A percentile compares a stretch with the other conserved stretches of the same genome.
Evolutionary conservation across 495 filamentous ascomycete genomes (phyloP).

Genomic region (Penicillium cataractarum): DNA sequence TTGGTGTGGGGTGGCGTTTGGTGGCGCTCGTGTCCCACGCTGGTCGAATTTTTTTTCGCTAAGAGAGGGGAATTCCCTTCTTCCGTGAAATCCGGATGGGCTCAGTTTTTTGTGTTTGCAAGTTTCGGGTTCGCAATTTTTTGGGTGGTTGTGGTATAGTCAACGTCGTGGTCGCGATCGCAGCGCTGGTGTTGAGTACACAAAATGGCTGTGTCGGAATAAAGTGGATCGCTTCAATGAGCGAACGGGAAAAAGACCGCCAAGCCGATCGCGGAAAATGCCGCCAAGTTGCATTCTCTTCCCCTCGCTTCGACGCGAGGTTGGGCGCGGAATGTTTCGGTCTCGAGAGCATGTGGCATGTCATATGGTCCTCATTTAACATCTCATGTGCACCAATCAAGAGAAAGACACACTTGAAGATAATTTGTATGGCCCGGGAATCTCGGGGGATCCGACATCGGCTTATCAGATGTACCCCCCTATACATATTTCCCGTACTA

Average conservation of each 20-base stretch:
- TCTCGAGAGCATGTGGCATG: neutral
- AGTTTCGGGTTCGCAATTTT: too few species aligned
- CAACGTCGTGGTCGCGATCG: neutral
- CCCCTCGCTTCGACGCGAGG: neutral
- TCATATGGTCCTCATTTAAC: neutral
- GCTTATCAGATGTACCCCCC: neutral
- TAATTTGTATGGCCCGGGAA: too few species aligned
- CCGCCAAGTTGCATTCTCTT: neutral
- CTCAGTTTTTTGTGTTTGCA: neutral
- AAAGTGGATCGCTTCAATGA: neutral
- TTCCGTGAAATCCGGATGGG: neutral
- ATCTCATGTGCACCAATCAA: too few species aligned
- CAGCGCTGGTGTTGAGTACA: neutral
- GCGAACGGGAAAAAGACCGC: neutral
- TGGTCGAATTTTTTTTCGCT: neutral
- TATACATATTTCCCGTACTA: neutral
- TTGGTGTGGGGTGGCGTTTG: neutral
- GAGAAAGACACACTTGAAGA: too few species aligned
- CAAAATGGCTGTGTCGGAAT: neutral
- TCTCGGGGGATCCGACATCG: neutral
- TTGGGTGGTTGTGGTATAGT: neutral
- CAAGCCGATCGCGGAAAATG: neutral
- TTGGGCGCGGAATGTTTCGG: neutral
- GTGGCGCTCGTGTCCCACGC: conserved; percentile 7
- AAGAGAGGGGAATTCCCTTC: neutral